Evolutionary conservation across 805 yeast genomes (phyloP).

Genomic region (Sungouiozyma intestinalis): DNA sequence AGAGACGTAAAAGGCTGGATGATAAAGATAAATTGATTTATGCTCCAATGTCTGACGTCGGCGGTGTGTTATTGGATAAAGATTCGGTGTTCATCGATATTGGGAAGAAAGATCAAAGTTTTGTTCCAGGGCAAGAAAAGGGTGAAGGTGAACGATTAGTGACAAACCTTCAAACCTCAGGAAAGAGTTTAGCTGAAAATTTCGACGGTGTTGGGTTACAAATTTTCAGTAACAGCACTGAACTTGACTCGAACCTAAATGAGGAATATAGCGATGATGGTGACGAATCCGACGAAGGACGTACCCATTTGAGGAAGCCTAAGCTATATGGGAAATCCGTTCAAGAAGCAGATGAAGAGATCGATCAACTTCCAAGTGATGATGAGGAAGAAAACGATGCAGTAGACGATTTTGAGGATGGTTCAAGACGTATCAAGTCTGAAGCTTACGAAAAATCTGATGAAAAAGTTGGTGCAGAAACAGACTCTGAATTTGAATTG

Average conservation of each 20-base stretch:
- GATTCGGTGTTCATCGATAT: constrained; percentile 90
- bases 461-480: constrained; percentile 35
- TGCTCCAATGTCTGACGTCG: constrained; percentile 99
- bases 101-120: constrained; percentile 32
- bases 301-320: constrained; percentile 54
- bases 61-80: constrained; percentile 92
- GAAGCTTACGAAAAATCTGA: constrained; percentile 33
- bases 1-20: constrained; percentile 84
- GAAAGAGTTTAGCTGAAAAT: constrained; percentile 47
- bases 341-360: constrained; percentile 36
- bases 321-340: constrained; percentile 45
- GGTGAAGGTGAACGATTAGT: constrained; percentile 86
- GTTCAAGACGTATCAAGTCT: constrained; percentile 38
- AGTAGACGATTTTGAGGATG: constrained; percentile 30
- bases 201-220: constrained; percentile 61
- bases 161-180: constrained; percentile 65
- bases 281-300: constrained; percentile 44
- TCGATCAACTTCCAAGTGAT: constrained; percentile 35
- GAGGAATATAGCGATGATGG: constrained; percentile 34
- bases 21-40: constrained; percentile 89
- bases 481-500: constrained; percentile 42
- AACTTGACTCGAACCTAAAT: constrained; percentile 19
- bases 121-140: constrained; percentile 52
- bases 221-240: constrained; percentile 55
- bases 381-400: constrained; percentile 30